phyloP scores from a whole-genome alignment of 805 yeast species.

The Tetrapisispora arboricola region DNA sequence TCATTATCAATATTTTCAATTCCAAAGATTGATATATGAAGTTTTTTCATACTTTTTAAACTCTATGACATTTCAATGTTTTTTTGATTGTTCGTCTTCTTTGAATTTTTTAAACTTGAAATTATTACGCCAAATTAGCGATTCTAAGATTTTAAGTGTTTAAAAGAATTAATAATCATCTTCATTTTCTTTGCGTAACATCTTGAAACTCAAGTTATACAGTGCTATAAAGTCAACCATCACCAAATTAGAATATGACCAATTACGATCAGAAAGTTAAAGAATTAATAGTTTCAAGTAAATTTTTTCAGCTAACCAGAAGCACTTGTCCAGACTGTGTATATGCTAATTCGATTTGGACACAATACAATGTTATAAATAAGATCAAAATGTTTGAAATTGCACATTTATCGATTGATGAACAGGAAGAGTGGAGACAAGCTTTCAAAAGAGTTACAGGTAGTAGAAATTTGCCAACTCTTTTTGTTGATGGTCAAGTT shows the following conservation, averaged over 20 bases:
- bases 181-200: too few species aligned
- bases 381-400: constrained; percentile 47
- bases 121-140: too few species aligned
- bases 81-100: too few species aligned
- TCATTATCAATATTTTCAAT: too few species aligned
- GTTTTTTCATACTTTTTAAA: too few species aligned
- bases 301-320: constrained; percentile 51
- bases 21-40: too few species aligned
- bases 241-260: background rate
- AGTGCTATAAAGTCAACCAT: background rate
- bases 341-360: constrained; percentile 48
- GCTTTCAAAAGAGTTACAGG: constrained; percentile 27
- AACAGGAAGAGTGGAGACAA: constrained; percentile 24
- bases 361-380: constrained; percentile 39
- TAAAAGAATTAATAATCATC: too few species aligned
- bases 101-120: too few species aligned
- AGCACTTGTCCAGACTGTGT: constrained; percentile 77
- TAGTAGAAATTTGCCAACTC: constrained; percentile 27
- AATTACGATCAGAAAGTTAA: constrained; percentile 30
- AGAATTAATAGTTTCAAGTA: constrained; percentile 36
- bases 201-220: too few species aligned
- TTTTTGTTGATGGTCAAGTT: constrained; percentile 24
- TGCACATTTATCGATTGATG: constrained; percentile 18
- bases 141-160: too few species aligned
- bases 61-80: too few species aligned